Evolutionary conservation across 805 yeast species (phyloP).

Genomic region (Novakomyces olei): DNA sequence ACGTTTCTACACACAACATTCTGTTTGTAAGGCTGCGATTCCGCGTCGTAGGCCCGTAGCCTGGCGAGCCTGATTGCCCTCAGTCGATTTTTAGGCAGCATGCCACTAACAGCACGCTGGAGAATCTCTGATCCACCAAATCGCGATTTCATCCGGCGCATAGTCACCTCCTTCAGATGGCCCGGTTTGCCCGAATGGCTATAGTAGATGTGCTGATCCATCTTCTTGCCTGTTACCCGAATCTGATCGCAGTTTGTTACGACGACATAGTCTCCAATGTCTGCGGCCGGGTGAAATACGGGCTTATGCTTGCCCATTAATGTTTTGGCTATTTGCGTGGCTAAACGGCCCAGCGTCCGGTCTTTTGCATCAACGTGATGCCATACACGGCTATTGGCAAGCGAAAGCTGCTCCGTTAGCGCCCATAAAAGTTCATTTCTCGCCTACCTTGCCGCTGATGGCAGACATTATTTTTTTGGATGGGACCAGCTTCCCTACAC

Average conservation of each 20-base stretch:
- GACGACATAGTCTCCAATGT: constrained; percentile 91
- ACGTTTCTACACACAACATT: too few relatives aligned
- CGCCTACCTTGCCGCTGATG: too few relatives aligned
- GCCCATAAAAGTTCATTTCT: too few relatives aligned
- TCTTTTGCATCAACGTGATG: constrained; percentile 81
- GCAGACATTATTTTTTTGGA: too few relatives aligned
- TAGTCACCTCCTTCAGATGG: constrained; percentile 47
- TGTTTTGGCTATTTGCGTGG: constrained; percentile 67
- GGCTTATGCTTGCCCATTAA: constrained; percentile 98
- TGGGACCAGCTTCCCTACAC: too few relatives aligned
- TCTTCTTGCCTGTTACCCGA: constrained; percentile 66
- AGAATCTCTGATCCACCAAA: constrained; percentile 77
- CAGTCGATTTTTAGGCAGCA: constrained; percentile 82
- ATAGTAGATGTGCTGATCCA: constrained; percentile 65
- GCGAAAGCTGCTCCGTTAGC: constrained; percentile 43
- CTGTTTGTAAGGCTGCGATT: constrained; percentile 64
- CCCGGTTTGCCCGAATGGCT: constrained; percentile 83
- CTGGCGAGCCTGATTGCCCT: constrained; percentile 63
- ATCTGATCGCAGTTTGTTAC: constrained; percentile 76
- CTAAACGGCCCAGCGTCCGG: constrained; percentile 79
- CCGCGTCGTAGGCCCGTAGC: constrained; percentile 68
- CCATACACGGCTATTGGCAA: constrained; percentile 75
- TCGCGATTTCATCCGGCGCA: constrained; percentile 52
- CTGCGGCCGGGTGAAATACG: constrained; percentile 49
- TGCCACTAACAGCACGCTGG: constrained; percentile 74